Base-by-base conservation (phyloP, 495 filamentous ascomycete genomes). In the Aeminium ludgeri region DNA sequence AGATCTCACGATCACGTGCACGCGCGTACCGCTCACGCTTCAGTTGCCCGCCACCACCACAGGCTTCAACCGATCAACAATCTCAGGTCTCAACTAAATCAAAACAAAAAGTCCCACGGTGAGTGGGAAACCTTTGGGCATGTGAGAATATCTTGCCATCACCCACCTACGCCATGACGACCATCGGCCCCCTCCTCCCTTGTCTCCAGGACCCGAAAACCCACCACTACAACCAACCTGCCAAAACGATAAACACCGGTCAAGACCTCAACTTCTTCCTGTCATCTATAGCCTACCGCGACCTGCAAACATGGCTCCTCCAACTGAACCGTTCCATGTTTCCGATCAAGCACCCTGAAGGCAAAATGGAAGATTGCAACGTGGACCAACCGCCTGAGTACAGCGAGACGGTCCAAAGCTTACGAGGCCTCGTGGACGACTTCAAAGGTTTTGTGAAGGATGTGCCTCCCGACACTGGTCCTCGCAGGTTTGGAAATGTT, bases 311-410 rank as follows among this genome's bases (percentile, higher is more conserved):
- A 34, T 99, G 94, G 54, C 58, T 96, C 6, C 59, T 91, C 34
- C 89, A 96, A 59, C 70, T 99, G 20, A 96, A 93, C 56, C 72
- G 76, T 30, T 72, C 84, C 13, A 76, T 96, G 65, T 84, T 86
- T 53, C 86, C 89, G 2, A 64, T 72, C 20, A 64, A 65, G 50
- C 44, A 37, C 5, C 54, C 52, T 19, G 48, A 60, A 19, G 49
- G 59, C 6, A 58, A 55, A 39, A 47, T 64, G 20, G 10, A 45
- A 13, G 66, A 69, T 41, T 59, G 35, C 25, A 30, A 1, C 10
- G 17, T 44, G 15, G 34, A 13, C 17, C 32, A 19, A 10, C 39
- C 46, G 23, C 46, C 45, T 13, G 46, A 59, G 34, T 69, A 66
- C 51, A 75, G 75, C 17, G 61, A 70, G 16, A 68, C 77, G 1